Evolutionary conservation across 495 filamentous ascomycete species (phyloP).

Genomic region (Penicillium robsamsonii): DNA sequence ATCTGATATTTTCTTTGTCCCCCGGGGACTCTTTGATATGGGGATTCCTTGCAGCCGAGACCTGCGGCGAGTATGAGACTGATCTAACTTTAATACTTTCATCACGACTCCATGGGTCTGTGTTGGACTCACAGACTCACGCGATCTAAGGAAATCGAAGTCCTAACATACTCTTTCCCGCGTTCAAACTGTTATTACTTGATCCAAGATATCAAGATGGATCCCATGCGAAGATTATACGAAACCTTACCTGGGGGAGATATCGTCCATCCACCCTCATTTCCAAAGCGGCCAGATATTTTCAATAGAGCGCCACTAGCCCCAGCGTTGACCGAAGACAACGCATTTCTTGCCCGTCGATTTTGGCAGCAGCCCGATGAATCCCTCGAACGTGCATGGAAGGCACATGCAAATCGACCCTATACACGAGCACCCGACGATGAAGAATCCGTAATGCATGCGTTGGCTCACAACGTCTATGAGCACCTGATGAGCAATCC

Average conservation of each 20-base stretch:
- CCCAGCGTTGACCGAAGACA: conserved; percentile 12
- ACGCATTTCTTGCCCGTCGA: conserved; percentile 26
- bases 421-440: conserved; percentile 9
- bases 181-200: neutral
- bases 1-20: neutral
- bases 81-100: neutral
- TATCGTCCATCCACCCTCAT: conserved; percentile 13
- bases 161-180: neutral
- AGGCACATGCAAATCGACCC: conserved; percentile 1
- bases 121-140: neutral
- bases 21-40: neutral
- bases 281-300: conserved; percentile 23
- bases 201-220: conserved; percentile 2
- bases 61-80: neutral
- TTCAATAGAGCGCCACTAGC: conserved; percentile 22
- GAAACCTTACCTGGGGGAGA: neutral
- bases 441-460: conserved; percentile 1
- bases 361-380: conserved; percentile 26
- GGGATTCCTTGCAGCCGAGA: neutral
- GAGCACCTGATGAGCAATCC: conserved; percentile 24
- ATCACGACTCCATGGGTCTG: neutral
- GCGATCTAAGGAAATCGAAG: neutral
- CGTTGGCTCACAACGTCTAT: conserved; percentile 25
- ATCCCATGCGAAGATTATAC: neutral
- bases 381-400: conserved; percentile 15